Percentiles rank a stretch among this genome's conserved stretches.
These are phyloP conservation scores for Pseudodiploospora longispora DNA, from an alignment of 2,329 filamentous ascomycete species.

Conservation along the genomic window DNA sequence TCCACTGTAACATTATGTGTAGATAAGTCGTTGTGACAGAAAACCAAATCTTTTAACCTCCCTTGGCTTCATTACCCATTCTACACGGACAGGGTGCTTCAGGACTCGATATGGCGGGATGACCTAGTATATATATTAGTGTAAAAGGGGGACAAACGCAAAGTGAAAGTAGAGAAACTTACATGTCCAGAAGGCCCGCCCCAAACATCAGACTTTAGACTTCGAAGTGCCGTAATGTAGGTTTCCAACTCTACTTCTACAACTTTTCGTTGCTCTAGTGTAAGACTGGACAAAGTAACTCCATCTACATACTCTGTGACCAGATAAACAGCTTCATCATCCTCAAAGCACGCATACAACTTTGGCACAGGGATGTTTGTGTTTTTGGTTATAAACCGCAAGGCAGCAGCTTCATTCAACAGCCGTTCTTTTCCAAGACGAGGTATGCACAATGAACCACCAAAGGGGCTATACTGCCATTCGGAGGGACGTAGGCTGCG, in stretches of 20 bases:
- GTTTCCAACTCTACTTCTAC: conserved; percentile 9
- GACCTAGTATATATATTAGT: conserved; percentile 3
- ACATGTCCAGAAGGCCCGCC: conserved; percentile 9
- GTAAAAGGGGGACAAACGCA: not conserved
- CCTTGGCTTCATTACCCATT: conserved; percentile 10
- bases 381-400: conserved; percentile 10
- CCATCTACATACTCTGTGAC: conserved; percentile 7
- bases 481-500: conserved; percentile 7
- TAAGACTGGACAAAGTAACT: conserved; percentile 3
- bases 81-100: not conserved
- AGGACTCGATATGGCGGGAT: conserved; percentile 11
- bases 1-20: conserved; percentile 10
- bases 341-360: conserved; percentile 10
- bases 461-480: conserved; percentile 8
- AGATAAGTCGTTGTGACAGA: conserved; percentile 10
- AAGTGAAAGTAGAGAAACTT: too few relatives aligned
- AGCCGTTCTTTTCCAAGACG: conserved; percentile 10
- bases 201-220: conserved; percentile 10
- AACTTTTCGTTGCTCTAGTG: conserved; percentile 3
- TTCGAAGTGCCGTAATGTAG: conserved; percentile 4
- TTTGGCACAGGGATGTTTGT: conserved; percentile 14
- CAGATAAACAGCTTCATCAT: conserved; percentile 5
- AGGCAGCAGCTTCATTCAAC: conserved; percentile 10
- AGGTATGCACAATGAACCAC: conserved; percentile 5
- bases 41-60: conserved; percentile 10